Evolutionary conservation across 257 asterid species (phyloP).

Genomic region (Solanum infundibuliforme): DNA sequence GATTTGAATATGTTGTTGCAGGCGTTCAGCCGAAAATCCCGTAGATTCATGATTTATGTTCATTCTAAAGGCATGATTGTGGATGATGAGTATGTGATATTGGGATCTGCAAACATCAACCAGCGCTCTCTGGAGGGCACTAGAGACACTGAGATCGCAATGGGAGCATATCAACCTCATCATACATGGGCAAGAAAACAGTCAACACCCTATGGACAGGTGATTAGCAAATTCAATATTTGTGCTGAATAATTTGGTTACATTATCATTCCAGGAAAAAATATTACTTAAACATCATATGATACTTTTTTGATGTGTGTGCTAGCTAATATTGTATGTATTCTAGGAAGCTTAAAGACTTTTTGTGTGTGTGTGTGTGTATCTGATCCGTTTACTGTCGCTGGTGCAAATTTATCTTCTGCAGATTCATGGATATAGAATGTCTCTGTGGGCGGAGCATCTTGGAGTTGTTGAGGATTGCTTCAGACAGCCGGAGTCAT

Average conservation of each 20-base stretch:
- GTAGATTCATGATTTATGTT: conserved; percentile 96
- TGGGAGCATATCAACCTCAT: conserved; percentile 96
- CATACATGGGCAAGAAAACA: conserved; percentile 74
- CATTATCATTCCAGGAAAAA: not conserved
- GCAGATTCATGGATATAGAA: conserved; percentile 83
- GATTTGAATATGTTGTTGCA: conserved; percentile 18
- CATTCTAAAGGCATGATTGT: conserved; percentile 97
- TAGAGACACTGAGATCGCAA: conserved; percentile 92
- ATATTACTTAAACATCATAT: not conserved
- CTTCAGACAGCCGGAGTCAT: conserved; percentile 66
- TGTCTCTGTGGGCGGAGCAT: conserved; percentile 99
- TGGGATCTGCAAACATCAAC: conserved; percentile 92
- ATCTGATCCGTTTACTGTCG: not conserved
- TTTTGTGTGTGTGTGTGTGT: not conserved
- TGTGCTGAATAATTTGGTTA: not conserved
- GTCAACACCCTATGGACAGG: conserved; percentile 83
- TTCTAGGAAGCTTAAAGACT: not conserved
- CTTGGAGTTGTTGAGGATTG: conserved; percentile 77
- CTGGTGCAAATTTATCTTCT: conserved; percentile 8
- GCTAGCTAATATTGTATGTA: not conserved
- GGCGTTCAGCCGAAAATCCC: conserved; percentile 63
- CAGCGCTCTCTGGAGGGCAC: conserved; percentile 94
- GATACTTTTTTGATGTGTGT: not conserved
- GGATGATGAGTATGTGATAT: conserved; percentile 78
- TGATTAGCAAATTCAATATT: conserved; percentile 7